A percentile compares a stretch with the other conserved stretches of the same genome.
Conservation (phyloP, 2,329 filamentous ascomycete genomes). For the Claviceps monticola region DNA sequence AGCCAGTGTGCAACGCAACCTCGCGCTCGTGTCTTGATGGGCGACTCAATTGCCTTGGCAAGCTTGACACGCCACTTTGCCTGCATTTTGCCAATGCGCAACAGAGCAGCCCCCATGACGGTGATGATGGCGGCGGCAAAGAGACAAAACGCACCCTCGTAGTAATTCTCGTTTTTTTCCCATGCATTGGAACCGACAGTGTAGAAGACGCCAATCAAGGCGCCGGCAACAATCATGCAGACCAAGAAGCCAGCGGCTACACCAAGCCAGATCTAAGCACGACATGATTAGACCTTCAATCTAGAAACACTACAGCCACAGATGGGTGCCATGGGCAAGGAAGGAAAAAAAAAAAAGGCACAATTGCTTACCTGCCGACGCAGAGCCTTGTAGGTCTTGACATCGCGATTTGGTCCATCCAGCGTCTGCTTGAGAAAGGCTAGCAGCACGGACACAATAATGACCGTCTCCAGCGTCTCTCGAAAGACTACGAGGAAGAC, state of each 20-base stretch:
- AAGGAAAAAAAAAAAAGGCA: neutral
- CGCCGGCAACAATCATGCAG: slow-evolving; percentile 50
- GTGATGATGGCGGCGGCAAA: slow-evolving; percentile 70
- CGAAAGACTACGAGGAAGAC: slow-evolving; percentile 88
- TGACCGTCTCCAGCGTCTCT: slow-evolving; percentile 68
- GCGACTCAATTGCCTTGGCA: slow-evolving; percentile 48
- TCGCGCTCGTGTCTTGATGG: slow-evolving; percentile 29
- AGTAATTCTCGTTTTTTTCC: slow-evolving; percentile 56
- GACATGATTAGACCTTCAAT: no score
- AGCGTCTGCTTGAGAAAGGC: slow-evolving; percentile 76
- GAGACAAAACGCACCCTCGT: slow-evolving; percentile 67
- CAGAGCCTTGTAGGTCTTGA: slow-evolving; percentile 50
- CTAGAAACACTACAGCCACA: no score
- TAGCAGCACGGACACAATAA: slow-evolving; percentile 77
- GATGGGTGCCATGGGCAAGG: neutral
- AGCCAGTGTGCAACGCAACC: slow-evolving; percentile 45
- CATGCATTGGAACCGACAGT: slow-evolving; percentile 51
- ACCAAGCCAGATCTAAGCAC: slow-evolving; percentile 43
- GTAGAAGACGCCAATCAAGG: slow-evolving; percentile 63
- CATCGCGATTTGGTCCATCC: slow-evolving; percentile 46
- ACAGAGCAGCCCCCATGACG: slow-evolving; percentile 63
- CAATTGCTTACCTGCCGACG: slow-evolving; percentile 41
- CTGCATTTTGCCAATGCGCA: slow-evolving; percentile 71
- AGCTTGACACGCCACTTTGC: slow-evolving; percentile 83
- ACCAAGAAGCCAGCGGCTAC: slow-evolving; percentile 47